Evolutionary conservation across 2,329 filamentous ascomycete genomes (phyloP).

Genomic region (Aspergillus chevalieri): DNA sequence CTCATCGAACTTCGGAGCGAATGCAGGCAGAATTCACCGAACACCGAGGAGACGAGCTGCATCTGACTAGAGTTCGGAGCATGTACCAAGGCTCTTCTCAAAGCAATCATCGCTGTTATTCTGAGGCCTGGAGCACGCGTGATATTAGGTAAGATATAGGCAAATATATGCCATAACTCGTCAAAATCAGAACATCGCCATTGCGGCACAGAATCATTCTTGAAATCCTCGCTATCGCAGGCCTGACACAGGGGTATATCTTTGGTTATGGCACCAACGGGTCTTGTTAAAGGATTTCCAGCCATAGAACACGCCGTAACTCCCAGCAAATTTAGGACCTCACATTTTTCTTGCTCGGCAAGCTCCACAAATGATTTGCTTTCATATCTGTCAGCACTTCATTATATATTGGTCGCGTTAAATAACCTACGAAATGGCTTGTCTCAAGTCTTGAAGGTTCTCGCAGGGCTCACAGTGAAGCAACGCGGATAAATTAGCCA

Average conservation of each 20-base stretch:
- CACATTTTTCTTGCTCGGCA: constrained; percentile 47
- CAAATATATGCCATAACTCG: constrained; percentile 38
- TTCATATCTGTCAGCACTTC: constrained; percentile 5
- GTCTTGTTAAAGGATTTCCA: constrained; percentile 35
- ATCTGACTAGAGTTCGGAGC: constrained; percentile 54
- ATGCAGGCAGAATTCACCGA: constrained; percentile 76
- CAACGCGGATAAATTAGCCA: constrained; percentile 23
- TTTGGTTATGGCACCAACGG: constrained; percentile 18
- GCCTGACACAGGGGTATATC: constrained; percentile 26
- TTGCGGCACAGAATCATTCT: constrained; percentile 8
- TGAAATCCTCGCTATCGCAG: constrained; percentile 31
- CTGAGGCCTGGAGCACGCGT: constrained; percentile 53
- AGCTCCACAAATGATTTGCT: constrained; percentile 43
- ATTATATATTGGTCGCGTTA: not conserved
- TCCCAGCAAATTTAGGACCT: constrained; percentile 51
- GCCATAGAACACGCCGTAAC: constrained; percentile 53
- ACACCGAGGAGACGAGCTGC: constrained; percentile 59
- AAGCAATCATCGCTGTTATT: constrained; percentile 63
- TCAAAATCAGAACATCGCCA: constrained; percentile 19
- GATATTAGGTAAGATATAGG: constrained; percentile 36
- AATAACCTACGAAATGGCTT: constrained; percentile 44
- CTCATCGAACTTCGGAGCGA: constrained; percentile 76
- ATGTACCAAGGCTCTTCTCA: constrained; percentile 66
- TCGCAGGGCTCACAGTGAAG: constrained; percentile 29
- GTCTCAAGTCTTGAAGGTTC: constrained; percentile 37